Evolutionary conservation across 768 basidiomycete species (phyloP), one percentile per base, ranked within the genome.

Genomic region (Suillus americanus): DNA sequence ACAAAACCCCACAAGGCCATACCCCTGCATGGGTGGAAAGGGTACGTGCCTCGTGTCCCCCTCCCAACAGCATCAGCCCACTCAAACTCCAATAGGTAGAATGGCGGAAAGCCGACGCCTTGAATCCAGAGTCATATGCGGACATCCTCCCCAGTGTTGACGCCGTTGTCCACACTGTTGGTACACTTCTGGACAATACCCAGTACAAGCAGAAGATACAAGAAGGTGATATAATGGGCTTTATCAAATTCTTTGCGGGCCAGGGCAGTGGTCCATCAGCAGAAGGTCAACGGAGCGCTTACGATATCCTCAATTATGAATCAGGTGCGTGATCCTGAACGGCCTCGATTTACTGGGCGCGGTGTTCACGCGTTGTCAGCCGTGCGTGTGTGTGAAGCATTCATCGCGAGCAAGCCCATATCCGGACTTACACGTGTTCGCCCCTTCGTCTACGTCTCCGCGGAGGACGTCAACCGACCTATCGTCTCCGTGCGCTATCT

Each of bases 401-500:
- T 91, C 72, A 68, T 91, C 25, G 77, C 81, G 30, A 85, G 86
- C 16, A 69, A 75, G 18, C 73, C 80, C 50, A 71, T 72, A 61
- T 71, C 73, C 69, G 68, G 65, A 62, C 61, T 66, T 69, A 62
- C 73, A 61, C 71, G 66, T 65, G 66, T 69, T 63, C 84, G 89
- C 62, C 85, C 89, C n/a, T 99, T 99, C 77, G 84, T 99, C 46
- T 99, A 92, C 78, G 82, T 99, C 63, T 99, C 97, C 57, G 97
- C 97, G 7, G 97, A 97, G 72, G 75, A 76, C 25, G 86, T 97
- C 55, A 95, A 88, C 78, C 87, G 93, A 16, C 97, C 97, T 33
- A 71, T 97, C 70, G 85, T 99, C 59, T 88, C 95, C 35, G 82
- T 85, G 0, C 80, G 91, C 41, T 99, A 99, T 79, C 94, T 99